Percentiles rank a stretch among this genome's conserved stretches.
Conservation (phyloP, 176 grass and related monocot genomes). For the barley (Hordeum vulgare) region MorexV3_pseudomolecules_assembly NC_058523.1:407627127-407627626, state of each 20-base stretch:
- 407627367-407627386: not conserved
- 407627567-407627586: not conserved
- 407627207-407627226: constrained; percentile 96
- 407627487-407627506: no score
- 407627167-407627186: constrained; percentile 73
- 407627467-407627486: not conserved
- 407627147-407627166: constrained; percentile 18
- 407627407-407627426: not conserved
- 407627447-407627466: not conserved
- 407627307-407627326: not conserved
- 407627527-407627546: no score
- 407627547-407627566: not conserved
- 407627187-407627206: constrained; percentile 90
- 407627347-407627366: not conserved
- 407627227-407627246: constrained; percentile 78
- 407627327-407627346: not conserved
- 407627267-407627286: constrained; percentile 82
- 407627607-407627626: not conserved
- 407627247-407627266: constrained; percentile 69
- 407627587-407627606: not conserved
- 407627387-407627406: not conserved
- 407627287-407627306: not conserved
- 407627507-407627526: no score
- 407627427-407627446: not conserved
- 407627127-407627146: constrained; percentile 76